Conservation (phyloP, 1,284 basidiomycete genomes). For the Ustilago curta region DNA sequence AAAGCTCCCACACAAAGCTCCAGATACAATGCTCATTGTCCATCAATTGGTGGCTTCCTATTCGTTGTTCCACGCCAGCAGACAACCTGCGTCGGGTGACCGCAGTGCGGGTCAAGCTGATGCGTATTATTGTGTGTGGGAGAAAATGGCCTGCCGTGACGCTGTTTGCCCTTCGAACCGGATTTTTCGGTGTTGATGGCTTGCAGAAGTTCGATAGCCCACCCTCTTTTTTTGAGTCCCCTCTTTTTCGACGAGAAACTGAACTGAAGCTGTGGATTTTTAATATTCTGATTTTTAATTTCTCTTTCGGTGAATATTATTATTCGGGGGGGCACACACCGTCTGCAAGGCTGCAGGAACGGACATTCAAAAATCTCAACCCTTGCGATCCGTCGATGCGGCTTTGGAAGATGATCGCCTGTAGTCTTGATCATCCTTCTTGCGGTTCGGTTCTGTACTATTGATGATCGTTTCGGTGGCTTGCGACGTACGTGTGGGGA, state of each 20-base stretch:
- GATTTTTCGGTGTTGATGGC: slow-evolving; percentile 3
- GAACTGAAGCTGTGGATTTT: slow-evolving; percentile 19
- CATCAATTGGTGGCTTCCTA: slow-evolving; percentile 1
- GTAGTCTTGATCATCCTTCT: background rate
- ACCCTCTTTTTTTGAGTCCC: slow-evolving; percentile 1
- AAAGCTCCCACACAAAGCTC: background rate
- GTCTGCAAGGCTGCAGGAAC: background rate
- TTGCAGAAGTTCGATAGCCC: slow-evolving; percentile 16
- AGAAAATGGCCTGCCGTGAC: too few species aligned
- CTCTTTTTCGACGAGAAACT: slow-evolving; percentile 6
- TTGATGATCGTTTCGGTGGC: too few species aligned
- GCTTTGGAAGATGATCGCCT: background rate
- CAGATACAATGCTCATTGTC: background rate
- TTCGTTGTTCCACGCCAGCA: background rate
- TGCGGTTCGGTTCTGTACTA: too few species aligned
- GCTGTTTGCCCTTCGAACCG: background rate
- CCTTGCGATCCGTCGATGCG: too few species aligned
- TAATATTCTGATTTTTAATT: background rate
- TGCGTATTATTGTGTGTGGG: background rate
- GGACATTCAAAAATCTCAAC: background rate
- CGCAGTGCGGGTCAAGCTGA: background rate
- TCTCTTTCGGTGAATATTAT: background rate
- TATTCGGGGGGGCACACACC: background rate
- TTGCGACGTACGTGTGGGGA: too few species aligned
- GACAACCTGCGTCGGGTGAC: background rate